phyloP scores from a whole-genome alignment of 495 filamentous ascomycete genomes.

The Neohortaea acidophila region DNA sequence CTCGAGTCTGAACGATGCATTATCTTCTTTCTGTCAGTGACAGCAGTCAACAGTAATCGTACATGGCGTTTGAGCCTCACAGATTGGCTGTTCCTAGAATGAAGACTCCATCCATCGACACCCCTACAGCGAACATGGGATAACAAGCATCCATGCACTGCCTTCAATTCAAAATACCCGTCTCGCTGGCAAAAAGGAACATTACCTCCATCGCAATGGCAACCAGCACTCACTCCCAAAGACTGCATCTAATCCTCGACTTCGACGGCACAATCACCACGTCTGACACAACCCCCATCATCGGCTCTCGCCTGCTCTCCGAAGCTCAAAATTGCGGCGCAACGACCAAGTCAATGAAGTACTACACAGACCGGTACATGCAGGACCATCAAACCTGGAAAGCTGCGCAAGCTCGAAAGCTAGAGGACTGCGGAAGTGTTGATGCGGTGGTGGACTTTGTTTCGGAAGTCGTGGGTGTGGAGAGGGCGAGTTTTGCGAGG shows the following conservation, averaged over 20 bases:
- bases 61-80: neutral
- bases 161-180: neutral
- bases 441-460: neutral
- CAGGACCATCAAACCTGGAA: neutral
- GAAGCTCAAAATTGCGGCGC: neutral
- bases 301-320: neutral
- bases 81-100: too few species aligned
- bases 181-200: neutral
- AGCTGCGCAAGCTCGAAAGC: neutral
- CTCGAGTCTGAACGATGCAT: too few species aligned
- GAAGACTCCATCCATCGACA: too few species aligned
- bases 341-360: neutral
- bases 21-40: too few species aligned
- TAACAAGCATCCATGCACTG: neutral
- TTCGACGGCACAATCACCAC: conserved; percentile 5
- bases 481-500: neutral
- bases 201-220: neutral
- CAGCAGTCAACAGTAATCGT: too few species aligned
- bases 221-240: too few species aligned
- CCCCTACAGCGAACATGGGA: neutral
- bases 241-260: conserved; percentile 1
- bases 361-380: conserved; percentile 1
- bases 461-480: neutral
- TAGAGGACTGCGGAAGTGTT: neutral
- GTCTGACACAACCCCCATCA: conserved; percentile 1